Evolutionary conservation across 768 basidiomycete species (phyloP).

Genomic region (Coprinellus aureogranulatus): DNA sequence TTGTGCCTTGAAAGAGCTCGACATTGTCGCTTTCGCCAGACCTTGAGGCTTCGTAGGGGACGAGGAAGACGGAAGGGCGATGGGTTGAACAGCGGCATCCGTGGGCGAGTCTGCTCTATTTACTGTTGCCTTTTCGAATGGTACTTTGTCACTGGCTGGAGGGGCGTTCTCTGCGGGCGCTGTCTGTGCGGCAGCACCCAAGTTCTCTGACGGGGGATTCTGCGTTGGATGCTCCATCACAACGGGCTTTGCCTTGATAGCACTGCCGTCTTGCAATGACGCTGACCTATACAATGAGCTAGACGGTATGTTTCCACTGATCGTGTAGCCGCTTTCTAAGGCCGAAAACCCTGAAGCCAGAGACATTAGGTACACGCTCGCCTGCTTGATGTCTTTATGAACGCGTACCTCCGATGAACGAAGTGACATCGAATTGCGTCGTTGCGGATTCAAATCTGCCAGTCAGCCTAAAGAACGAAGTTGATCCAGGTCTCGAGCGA

Average conservation of each 20-base stretch:
- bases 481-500: conserved; percentile 11
- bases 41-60: not conserved
- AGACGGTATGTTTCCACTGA: not conserved
- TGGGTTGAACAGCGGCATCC: not conserved
- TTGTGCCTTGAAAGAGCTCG: not conserved
- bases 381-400: conserved; percentile 6
- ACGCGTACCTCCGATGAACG: conserved; percentile 57
- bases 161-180: too few species aligned
- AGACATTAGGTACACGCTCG: conserved; percentile 7
- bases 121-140: too few species aligned
- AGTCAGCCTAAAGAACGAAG: conserved; percentile 12
- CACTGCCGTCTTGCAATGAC: not conserved
- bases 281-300: not conserved
- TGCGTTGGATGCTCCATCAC: too few species aligned
- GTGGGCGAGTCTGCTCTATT: not conserved
- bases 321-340: not conserved
- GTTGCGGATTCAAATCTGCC: conserved; percentile 40
- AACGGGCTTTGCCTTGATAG: too few species aligned
- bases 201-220: too few species aligned
- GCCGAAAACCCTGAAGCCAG: conserved; percentile 9
- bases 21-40: not conserved
- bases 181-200: too few species aligned
- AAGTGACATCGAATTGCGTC: conserved; percentile 70
- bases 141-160: too few species aligned
- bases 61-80: not conserved